These are phyloP conservation scores for Sporothrix sp. DNA, from an alignment of 2,329 filamentous ascomycete species.

Conservation along the genomic window DNA sequence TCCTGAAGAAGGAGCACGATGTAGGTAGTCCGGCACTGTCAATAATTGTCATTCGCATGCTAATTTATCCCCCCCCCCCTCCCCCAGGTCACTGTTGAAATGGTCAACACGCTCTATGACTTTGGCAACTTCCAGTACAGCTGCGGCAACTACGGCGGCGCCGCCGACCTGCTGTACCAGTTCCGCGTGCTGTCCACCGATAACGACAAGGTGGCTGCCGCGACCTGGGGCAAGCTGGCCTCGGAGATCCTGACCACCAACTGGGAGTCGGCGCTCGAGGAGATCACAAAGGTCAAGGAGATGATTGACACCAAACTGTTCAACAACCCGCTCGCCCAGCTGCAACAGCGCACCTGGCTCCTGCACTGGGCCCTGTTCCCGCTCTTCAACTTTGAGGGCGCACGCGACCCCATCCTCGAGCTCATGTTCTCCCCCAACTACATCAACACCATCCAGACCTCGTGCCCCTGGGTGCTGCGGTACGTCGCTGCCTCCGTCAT, in stretches of 20 bases:
- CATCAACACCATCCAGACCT: conserved; percentile 99
- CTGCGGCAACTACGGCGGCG: conserved; percentile 85
- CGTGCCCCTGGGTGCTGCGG: conserved; percentile 90
- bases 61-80: not conserved
- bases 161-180: conserved; percentile 88
- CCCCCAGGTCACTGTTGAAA: conserved; percentile 71
- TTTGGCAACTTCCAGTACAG: conserved; percentile 97
- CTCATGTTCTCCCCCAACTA: conserved; percentile 94
- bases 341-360: conserved; percentile 93
- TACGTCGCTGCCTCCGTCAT: conserved; percentile 93
- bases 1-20: conserved; percentile 90
- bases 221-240: conserved; percentile 96
- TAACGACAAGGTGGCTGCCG: conserved; percentile 91
- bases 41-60: too few species aligned
- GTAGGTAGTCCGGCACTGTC: conserved; percentile 40
- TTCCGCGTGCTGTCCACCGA: conserved; percentile 97
- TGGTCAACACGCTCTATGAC: conserved; percentile 92
- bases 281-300: conserved; percentile 83
- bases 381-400: conserved; percentile 93
- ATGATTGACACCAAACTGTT: conserved; percentile 89
- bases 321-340: conserved; percentile 90
- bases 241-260: conserved; percentile 90
- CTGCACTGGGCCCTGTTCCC: conserved; percentile 98
- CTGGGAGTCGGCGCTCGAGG: conserved; percentile 90
- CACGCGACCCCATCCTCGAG: conserved; percentile 84